These are phyloP conservation scores for Oidium heveae DNA, from an alignment of 2,329 filamentous ascomycete genomes.

Conservation along the genomic window DNA sequence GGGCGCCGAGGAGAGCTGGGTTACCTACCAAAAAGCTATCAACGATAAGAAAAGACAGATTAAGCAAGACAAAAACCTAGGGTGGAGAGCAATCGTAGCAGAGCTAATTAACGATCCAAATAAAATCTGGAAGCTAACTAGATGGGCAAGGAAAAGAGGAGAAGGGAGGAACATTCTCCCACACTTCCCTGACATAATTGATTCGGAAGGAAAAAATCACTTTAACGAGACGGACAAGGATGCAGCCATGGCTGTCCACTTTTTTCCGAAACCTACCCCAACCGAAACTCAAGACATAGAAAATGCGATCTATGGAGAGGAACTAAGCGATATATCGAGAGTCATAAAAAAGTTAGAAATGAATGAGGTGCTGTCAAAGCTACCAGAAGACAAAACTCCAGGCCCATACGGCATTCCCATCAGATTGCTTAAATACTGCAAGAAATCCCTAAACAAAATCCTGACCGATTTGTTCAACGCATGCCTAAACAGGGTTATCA, in stretches of 20 bases:
- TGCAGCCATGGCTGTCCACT: too few species aligned
- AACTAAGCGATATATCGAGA: too few species aligned
- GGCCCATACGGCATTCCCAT: neutral
- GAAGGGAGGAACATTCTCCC: too few species aligned
- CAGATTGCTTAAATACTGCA: neutral
- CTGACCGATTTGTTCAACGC: neutral
- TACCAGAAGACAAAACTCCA: neutral
- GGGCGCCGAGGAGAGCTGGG: neutral
- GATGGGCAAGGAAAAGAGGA: neutral
- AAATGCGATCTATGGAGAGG: too few species aligned
- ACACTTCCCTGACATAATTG: too few species aligned
- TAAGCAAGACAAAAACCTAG: neutral
- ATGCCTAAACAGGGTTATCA: neutral
- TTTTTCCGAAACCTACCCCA: too few species aligned
- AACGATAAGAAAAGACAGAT: neutral
- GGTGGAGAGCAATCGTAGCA: neutral
- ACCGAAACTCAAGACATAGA: too few species aligned
- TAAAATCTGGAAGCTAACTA: neutral
- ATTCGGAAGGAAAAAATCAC: too few species aligned
- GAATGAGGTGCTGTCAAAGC: neutral
- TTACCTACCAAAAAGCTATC: neutral
- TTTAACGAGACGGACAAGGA: too few species aligned
- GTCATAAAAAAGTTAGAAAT: neutral
- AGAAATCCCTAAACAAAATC: neutral
- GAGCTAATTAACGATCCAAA: neutral